These are phyloP conservation scores for Colletotrichum sp. DNA, from an alignment of 2,329 filamentous ascomycete species.

Conservation along the genomic window DNA sequence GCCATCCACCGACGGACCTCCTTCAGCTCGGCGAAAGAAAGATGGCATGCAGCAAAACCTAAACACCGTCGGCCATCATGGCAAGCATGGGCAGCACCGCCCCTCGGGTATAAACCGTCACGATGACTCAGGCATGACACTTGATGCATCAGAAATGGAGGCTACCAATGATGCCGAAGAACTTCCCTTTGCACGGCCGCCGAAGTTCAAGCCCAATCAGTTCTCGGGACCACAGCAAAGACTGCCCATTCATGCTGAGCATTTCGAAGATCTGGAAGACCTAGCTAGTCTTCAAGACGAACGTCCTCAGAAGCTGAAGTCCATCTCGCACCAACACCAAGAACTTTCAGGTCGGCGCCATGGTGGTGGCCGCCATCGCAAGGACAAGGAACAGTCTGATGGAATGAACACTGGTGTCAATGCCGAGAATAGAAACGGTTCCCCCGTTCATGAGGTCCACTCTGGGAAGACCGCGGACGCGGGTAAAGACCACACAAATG, in stretches of 20 bases:
- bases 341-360: background rate
- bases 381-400: background rate
- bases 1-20: background rate
- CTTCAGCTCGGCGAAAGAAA: background rate
- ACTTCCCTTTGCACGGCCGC: background rate
- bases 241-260: background rate
- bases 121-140: background rate
- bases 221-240: conserved; percentile 3
- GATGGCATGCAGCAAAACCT: background rate
- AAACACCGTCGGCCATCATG: background rate
- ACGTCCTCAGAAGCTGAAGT: background rate
- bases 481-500: background rate
- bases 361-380: background rate
- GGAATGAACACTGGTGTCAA: background rate
- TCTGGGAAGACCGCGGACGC: background rate
- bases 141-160: background rate
- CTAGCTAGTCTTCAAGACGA: background rate
- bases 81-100: background rate
- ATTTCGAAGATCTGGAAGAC: background rate
- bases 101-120: background rate
- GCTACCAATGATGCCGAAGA: background rate
- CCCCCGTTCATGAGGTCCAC: background rate
- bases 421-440: background rate
- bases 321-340: background rate
- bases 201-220: background rate